Percentiles rank a stretch among this genome's conserved stretches.
Evolutionary conservation across 768 basidiomycete species (phyloP).

Genomic region (Podaxis sp.): DNA sequence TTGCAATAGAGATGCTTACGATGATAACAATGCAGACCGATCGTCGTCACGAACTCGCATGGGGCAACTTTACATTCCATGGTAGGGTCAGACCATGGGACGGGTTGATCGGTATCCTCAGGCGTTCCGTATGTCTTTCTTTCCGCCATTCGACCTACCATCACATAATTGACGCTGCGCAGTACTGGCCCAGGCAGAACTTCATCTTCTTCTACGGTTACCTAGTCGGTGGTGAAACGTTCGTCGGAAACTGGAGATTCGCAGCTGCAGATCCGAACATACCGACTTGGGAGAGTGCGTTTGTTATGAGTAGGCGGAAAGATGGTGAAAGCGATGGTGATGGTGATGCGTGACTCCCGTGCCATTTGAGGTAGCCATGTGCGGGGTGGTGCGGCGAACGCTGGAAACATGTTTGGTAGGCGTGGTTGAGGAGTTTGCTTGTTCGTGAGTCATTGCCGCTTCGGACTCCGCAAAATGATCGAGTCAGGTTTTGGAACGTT

Average conservation of each 20-base stretch:
- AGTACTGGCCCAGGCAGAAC: constrained; percentile 19
- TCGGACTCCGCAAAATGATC: neutral
- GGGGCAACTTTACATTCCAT: constrained; percentile 46
- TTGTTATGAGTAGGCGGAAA: constrained; percentile 55
- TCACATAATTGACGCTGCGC: neutral
- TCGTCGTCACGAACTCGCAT: constrained; percentile 42
- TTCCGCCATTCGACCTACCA: constrained; percentile 15
- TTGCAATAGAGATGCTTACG: neutral
- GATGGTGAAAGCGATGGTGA: constrained; percentile 17
- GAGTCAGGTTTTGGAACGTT: neutral
- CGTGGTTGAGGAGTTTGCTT: neutral
- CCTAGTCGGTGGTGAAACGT: constrained; percentile 58
- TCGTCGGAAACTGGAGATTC: constrained; percentile 74
- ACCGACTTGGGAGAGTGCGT: constrained; percentile 64
- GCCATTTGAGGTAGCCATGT: too few relatives aligned
- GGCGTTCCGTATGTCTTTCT: constrained; percentile 33
- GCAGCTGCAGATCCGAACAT: constrained; percentile 41
- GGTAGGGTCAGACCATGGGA: constrained; percentile 62
- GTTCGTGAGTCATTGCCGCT: neutral
- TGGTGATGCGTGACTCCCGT: neutral
- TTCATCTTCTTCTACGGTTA: constrained; percentile 68
- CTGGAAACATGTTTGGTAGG: neutral
- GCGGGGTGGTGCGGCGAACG: too few relatives aligned
- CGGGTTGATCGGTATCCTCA: constrained; percentile 53
- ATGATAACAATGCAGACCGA: constrained; percentile 41